A percentile compares a stretch with the other conserved stretches of the same genome.
These are phyloP conservation scores for Macrolepiota fuliginosa DNA, from an alignment of 768 basidiomycete species.

Conservation along the genomic window DNA sequence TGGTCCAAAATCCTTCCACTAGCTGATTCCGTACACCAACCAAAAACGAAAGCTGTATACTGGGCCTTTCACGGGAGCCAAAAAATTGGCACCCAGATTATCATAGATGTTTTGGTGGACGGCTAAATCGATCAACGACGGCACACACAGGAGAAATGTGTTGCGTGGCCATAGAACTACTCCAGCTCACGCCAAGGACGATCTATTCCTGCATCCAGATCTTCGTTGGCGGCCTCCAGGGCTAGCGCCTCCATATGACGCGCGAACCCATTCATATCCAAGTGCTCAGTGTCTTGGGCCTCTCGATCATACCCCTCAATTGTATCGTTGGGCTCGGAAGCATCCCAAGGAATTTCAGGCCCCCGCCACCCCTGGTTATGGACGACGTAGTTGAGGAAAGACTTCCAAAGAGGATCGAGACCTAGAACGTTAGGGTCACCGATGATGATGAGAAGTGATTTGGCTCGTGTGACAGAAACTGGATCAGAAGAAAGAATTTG, in stretches of 20 bases:
- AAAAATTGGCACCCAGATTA: no score
- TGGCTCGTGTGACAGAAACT: constrained; percentile 64
- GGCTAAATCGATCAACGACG: no score
- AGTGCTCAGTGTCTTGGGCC: constrained; percentile 26
- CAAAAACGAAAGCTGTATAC: no score
- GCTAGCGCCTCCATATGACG: constrained; percentile 32
- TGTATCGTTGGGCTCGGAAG: constrained; percentile 31
- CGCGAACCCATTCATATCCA: constrained; percentile 40
- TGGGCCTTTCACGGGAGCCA: no score
- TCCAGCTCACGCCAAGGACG: constrained; percentile 40
- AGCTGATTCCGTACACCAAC: no score
- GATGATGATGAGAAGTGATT: constrained; percentile 56
- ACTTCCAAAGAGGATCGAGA: constrained; percentile 61
- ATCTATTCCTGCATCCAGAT: constrained; percentile 35
- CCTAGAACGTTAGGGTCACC: constrained; percentile 59
- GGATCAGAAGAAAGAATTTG: neutral
- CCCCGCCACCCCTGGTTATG: constrained; percentile 55
- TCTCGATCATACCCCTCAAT: constrained; percentile 38
- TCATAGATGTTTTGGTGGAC: no score
- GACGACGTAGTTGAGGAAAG: constrained; percentile 56
- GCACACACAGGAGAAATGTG: no score
- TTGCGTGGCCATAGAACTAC: no score
- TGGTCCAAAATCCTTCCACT: no score
- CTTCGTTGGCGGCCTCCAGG: constrained; percentile 24
- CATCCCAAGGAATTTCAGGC: constrained; percentile 49